Evolutionary conservation across 805 yeast genomes (phyloP).

Genomic region (Metschnikowia proteae): DNA sequence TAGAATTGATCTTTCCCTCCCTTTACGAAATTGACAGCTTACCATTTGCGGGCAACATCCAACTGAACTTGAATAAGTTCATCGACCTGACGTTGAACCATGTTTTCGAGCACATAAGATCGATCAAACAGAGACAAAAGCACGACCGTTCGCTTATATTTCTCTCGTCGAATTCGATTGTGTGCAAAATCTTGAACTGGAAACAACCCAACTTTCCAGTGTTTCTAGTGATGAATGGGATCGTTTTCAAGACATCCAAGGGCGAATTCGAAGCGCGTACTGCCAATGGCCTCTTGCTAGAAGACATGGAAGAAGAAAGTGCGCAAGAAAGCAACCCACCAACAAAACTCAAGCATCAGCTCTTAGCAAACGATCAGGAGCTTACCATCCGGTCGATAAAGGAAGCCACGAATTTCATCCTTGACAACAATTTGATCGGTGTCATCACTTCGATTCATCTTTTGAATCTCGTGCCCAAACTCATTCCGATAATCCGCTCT

Average conservation of each 20-base stretch:
- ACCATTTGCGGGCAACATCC: conserved; percentile 39
- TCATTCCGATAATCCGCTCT: conserved; percentile 70
- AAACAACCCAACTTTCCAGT: conserved; percentile 98
- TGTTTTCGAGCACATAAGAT: conserved; percentile 73
- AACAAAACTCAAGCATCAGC: conserved; percentile 15
- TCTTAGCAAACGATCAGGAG: conserved; percentile 33
- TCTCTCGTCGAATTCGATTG: conserved; percentile 79
- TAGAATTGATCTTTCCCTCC: conserved; percentile 78
- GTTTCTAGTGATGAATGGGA: conserved; percentile 75
- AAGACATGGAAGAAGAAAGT: conserved; percentile 13
- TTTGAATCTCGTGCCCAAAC: conserved; percentile 67
- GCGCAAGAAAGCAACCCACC: conserved; percentile 1
- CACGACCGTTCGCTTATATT: conserved; percentile 66
- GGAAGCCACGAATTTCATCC: conserved; percentile 78
- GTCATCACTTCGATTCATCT: conserved; percentile 71
- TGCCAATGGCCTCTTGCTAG: conserved; percentile 39
- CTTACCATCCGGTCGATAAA: conserved; percentile 62
- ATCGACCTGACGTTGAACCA: conserved; percentile 69
- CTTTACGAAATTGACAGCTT: conserved; percentile 35
- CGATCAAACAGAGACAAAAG: conserved; percentile 24
- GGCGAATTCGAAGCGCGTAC: conserved; percentile 37
- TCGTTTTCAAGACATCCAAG: conserved; percentile 31
- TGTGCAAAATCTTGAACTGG: conserved; percentile 96
- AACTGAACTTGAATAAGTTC: conserved; percentile 61
- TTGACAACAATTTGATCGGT: conserved; percentile 81